Evolutionary conservation across 2,329 filamentous ascomycete species (phyloP).

Genomic region (Pyrenophora tritici-repentis): DNA sequence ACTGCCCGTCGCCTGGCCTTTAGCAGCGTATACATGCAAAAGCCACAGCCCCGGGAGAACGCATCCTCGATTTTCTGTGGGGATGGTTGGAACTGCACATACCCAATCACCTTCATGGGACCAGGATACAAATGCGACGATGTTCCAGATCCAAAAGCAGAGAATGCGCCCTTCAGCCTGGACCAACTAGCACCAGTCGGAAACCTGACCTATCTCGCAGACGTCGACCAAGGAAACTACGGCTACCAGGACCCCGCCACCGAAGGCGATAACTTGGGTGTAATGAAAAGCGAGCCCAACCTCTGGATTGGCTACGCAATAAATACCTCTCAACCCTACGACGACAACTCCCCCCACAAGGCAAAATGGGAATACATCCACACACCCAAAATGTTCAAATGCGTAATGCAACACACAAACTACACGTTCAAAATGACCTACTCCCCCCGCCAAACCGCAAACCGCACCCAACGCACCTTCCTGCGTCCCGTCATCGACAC

Average conservation of each 20-base stretch:
- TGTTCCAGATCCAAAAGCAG: constrained; percentile 17
- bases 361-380: constrained; percentile 40
- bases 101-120: constrained; percentile 39
- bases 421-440: constrained; percentile 44
- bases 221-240: constrained; percentile 42
- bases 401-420: constrained; percentile 43
- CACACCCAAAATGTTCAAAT: constrained; percentile 44
- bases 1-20: constrained; percentile 38
- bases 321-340: constrained; percentile 34
- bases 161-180: constrained; percentile 36
- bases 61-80: constrained; percentile 38
- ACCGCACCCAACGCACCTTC: constrained; percentile 33
- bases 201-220: constrained; percentile 36
- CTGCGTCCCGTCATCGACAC: constrained; percentile 39
- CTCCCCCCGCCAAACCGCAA: constrained; percentile 32
- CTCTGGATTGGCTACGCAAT: constrained; percentile 46
- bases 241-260: constrained; percentile 33
- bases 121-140: constrained; percentile 47
- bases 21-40: constrained; percentile 41
- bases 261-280: constrained; percentile 32
- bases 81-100: constrained; percentile 45
- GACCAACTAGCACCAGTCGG: constrained; percentile 40
- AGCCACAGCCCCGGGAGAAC: constrained; percentile 31
- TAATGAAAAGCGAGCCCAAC: constrained; percentile 42
- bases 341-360: constrained; percentile 25